Conservation (phyloP, 2,329 filamentous ascomycete genomes). For the Beauveria sp. region DNA sequence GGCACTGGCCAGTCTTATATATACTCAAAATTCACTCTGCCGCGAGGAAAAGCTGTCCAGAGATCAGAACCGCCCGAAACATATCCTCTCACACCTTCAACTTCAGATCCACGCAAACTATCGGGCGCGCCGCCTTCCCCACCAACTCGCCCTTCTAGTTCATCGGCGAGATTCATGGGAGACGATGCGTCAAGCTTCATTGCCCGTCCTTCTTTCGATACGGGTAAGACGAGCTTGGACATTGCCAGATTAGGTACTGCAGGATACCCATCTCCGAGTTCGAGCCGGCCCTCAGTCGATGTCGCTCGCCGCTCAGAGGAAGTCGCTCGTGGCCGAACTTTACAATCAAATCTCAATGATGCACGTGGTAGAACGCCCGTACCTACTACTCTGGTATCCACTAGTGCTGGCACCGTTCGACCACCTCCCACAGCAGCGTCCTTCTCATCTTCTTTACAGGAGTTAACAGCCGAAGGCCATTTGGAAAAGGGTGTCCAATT, state of each 20-base stretch:
- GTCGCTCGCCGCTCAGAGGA: constrained; percentile 41
- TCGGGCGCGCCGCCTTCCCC: constrained; percentile 51
- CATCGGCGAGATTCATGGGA: constrained; percentile 32
- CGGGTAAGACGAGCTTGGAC: constrained; percentile 43
- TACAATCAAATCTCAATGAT: constrained; percentile 31
- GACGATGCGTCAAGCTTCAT: constrained; percentile 30
- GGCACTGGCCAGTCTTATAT: constrained; percentile 65
- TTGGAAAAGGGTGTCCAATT: constrained; percentile 82
- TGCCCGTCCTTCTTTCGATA: constrained; percentile 40
- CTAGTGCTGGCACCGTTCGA: constrained; percentile 46
- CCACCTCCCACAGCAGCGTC: constrained; percentile 33
- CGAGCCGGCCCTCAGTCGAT: constrained; percentile 38
- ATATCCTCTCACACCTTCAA: constrained; percentile 34
- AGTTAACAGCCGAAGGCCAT: constrained; percentile 80
- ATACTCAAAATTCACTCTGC: constrained; percentile 77
- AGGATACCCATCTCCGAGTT: constrained; percentile 36
- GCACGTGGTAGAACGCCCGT: constrained; percentile 36
- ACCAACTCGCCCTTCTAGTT: constrained; percentile 52
- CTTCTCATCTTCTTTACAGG: constrained; percentile 50
- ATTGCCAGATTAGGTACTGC: constrained; percentile 29
- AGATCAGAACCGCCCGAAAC: constrained; percentile 55
- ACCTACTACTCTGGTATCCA: constrained; percentile 40
- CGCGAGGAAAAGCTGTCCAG: constrained; percentile 72
- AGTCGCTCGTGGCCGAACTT: constrained; percentile 36
- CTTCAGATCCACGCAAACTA: constrained; percentile 38